Percentiles rank a stretch among this genome's conserved stretches.
phyloP scores from a whole-genome alignment of 2,329 filamentous ascomycete species.

The Pyrenophora seminiperda region DNA sequence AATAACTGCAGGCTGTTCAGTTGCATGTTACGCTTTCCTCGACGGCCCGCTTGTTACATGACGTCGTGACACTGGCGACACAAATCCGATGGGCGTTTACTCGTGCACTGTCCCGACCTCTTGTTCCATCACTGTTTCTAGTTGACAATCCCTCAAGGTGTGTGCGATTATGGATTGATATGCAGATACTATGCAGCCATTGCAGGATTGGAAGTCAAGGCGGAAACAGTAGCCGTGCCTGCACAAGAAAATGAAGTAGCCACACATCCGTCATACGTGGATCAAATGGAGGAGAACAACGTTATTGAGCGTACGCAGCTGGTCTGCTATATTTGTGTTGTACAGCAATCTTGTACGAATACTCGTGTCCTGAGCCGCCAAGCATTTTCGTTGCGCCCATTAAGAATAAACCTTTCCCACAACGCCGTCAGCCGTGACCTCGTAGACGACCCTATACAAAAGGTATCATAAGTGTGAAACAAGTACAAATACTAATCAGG shows the following conservation, averaged over 20 bases:
- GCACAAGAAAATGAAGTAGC: too few species aligned
- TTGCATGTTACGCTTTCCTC: constrained; percentile 8
- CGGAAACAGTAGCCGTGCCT: too few species aligned
- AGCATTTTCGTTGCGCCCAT: constrained; percentile 13
- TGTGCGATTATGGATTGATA: neutral
- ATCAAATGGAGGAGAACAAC: neutral
- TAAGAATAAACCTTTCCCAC: constrained; percentile 2
- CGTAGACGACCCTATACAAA: constrained; percentile 14
- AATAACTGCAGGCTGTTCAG: neutral
- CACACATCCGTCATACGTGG: neutral
- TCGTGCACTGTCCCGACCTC: neutral
- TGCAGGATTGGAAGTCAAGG: neutral
- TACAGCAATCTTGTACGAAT: constrained; percentile 15
- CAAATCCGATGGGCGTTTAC: neutral
- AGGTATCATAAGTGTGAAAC: constrained; percentile 19
- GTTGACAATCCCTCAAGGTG: neutral
- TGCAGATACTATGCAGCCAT: neutral
- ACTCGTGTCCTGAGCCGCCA: constrained; percentile 5
- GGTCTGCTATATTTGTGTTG: constrained; percentile 22
- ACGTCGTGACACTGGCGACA: constrained; percentile 6
- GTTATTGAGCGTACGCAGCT: neutral
- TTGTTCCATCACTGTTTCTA: neutral
- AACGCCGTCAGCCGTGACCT: constrained; percentile 19
- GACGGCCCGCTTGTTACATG: constrained; percentile 13
- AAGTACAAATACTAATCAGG: constrained; percentile 4